A percentile compares a stretch with the other conserved stretches of the same genome.
phyloP scores from a whole-genome alignment of 1,284 basidiomycete genomes.

The Coniophora puteana region DNA sequence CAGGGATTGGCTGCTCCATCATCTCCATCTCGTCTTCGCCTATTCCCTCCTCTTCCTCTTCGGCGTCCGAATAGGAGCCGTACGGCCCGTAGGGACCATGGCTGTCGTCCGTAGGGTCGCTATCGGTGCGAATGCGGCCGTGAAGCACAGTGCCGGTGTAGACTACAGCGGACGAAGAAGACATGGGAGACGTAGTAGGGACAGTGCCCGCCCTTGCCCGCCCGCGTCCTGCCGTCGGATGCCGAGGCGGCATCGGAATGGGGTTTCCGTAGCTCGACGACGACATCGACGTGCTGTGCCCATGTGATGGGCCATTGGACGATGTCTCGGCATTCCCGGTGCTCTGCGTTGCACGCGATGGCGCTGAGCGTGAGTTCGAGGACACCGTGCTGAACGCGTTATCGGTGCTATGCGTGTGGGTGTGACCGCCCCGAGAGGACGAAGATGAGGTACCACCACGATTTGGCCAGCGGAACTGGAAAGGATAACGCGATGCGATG shows the following conservation, averaged over 20 bases:
- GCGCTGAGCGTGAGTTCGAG: slow-evolving; percentile 39
- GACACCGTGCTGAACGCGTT: slow-evolving; percentile 32
- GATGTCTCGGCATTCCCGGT: slow-evolving; percentile 54
- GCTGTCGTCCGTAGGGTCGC: slow-evolving; percentile 33
- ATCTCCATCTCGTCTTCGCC: slow-evolving; percentile 36
- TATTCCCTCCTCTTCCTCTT: slow-evolving; percentile 35
- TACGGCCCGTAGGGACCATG: slow-evolving; percentile 26
- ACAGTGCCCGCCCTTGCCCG: slow-evolving; percentile 47
- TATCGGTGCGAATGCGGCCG: slow-evolving; percentile 41
- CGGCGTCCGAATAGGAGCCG: slow-evolving; percentile 30
- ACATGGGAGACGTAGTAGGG: slow-evolving; percentile 36
- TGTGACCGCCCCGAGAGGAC: too few species aligned
- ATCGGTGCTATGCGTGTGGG: slow-evolving; percentile 30
- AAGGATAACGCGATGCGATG: slow-evolving; percentile 64
- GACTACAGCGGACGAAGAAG: slow-evolving; percentile 42
- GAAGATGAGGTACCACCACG: slow-evolving; percentile 45
- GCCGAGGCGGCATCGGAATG: slow-evolving; percentile 72
- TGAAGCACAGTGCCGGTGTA: slow-evolving; percentile 30
- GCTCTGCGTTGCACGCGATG: slow-evolving; percentile 45
- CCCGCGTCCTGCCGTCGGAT: slow-evolving; percentile 46
- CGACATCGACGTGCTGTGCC: slow-evolving; percentile 26
- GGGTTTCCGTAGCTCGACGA: slow-evolving; percentile 36
- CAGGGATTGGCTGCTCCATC: slow-evolving; percentile 50
- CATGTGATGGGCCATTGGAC: slow-evolving; percentile 44
- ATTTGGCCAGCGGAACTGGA: slow-evolving; percentile 56